Conservation (phyloP, 2,329 filamentous ascomycete species). For the Apiospora arundinis region DNA sequence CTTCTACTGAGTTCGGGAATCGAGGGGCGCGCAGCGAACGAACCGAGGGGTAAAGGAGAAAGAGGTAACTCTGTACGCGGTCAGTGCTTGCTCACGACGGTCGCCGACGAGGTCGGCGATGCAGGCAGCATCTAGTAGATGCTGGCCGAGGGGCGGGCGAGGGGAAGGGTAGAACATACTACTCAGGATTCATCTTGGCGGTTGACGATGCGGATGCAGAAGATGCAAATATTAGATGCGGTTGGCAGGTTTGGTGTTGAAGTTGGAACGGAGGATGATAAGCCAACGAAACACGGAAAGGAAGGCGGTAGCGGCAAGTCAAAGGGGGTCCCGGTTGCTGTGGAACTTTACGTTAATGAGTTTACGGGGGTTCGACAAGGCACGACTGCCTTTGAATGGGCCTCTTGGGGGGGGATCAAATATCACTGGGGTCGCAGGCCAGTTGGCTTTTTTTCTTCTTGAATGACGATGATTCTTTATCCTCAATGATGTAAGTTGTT, state of each 20-base stretch:
- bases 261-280: slow-evolving; percentile 26
- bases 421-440: background rate
- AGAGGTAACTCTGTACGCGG: slow-evolving; percentile 21
- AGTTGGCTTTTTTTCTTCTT: background rate
- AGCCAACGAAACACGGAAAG: slow-evolving; percentile 19
- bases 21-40: slow-evolving; percentile 11
- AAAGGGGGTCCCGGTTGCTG: slow-evolving; percentile 18
- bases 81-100: slow-evolving; percentile 20
- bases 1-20: background rate
- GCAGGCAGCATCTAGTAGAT: slow-evolving; percentile 21
- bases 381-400: slow-evolving; percentile 4
- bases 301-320: slow-evolving; percentile 18
- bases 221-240: slow-evolving; percentile 20
- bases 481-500: background rate
- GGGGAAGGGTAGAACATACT: slow-evolving; percentile 63
- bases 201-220: slow-evolving; percentile 25
- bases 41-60: slow-evolving; percentile 21
- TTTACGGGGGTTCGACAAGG: slow-evolving; percentile 13
- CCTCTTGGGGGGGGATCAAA: background rate
- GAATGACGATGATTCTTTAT: background rate
- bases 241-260: slow-evolving; percentile 18
- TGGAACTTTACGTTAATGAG: slow-evolving; percentile 15
- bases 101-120: slow-evolving; percentile 21
- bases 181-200: slow-evolving; percentile 88
- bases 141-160: background rate